Evolutionary conservation across 2,329 filamentous ascomycete species (phyloP), one percentile per base, ranked within the genome.

Genomic region (Lasiodiplodia gonubiensis): DNA sequence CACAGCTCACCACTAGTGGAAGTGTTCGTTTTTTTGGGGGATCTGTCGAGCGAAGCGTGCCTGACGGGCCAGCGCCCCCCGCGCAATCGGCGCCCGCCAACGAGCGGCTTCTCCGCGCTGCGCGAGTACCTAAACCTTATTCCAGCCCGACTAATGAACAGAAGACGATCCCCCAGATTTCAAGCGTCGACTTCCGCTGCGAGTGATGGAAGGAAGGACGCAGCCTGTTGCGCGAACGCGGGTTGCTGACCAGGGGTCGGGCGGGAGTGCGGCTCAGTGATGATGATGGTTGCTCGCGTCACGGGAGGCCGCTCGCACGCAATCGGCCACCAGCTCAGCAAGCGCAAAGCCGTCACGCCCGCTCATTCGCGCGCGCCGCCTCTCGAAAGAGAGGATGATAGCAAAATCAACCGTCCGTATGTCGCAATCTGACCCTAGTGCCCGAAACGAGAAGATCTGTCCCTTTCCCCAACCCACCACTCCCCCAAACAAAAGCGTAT

Each of bases 341-440:
- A 42, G 39, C 23, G 12, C 39, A 42, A 5, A 11, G 53, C 16
- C 30, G 30, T 12, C 49, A 37, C 21, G 57, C 42, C 42, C 42
- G 42, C 42, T 46, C 42, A 46, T 46, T 46, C 42, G 42, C 42
- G 21, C 42, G 42, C 16, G n/a, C 16, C 39, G 16, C 16, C 16
- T 27, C 27, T 27, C 10, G 18, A n/a, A n/a, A 4, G 39, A n/a
- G 21, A 11, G 18, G 2, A 10, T 11, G 42, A 46, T 46, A 46
- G 42, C 42, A 46, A 14, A 63, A 63, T 46, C 35, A 51, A 35
- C n/a, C 25, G 59, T 23, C 30, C 59, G 30, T 51, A 63, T 63
- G 59, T 63, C 59, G 59, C 59, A 63, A 63, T 63, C 59, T 37
- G 59, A 63, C 59, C 59, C 59, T 51, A 63, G 57, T 57, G 23